Percentiles rank a stretch among this genome's conserved stretches.
Evolutionary conservation across 1,284 basidiomycete genomes (phyloP).

Genomic region (Exobasidium rhododendri): DNA sequence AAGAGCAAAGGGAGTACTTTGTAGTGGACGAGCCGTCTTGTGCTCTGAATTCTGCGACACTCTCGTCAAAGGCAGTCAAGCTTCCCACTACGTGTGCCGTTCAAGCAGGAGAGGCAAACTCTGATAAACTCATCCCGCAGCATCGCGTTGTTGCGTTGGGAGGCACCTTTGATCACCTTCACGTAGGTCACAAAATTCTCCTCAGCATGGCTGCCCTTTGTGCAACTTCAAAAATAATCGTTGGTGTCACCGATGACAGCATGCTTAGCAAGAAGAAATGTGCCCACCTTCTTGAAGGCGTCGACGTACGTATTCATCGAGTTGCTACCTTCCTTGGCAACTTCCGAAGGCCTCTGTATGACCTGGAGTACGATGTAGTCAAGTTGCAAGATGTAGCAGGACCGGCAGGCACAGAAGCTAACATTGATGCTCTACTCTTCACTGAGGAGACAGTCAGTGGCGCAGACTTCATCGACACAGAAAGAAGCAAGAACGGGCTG

Average conservation of each 20-base stretch:
- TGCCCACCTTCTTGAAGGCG: constrained; percentile 67
- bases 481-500: constrained; percentile 33
- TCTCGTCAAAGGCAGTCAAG: not conserved
- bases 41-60: no score
- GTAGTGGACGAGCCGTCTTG: constrained; percentile 1
- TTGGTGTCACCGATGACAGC: constrained; percentile 75
- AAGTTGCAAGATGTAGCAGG: constrained; percentile 46
- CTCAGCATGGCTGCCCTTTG: constrained; percentile 86
- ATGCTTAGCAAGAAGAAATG: constrained; percentile 74
- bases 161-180: constrained; percentile 94
- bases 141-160: constrained; percentile 59
- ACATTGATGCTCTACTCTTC: constrained; percentile 42
- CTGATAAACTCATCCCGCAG: constrained; percentile 13
- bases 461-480: constrained; percentile 37
- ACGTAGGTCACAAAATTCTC: constrained; percentile 95
- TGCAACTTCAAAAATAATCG: constrained; percentile 72
- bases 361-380: constrained; percentile 33
- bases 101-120: not conserved
- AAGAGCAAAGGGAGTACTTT: not conserved
- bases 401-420: constrained; percentile 43
- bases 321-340: constrained; percentile 40
- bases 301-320: constrained; percentile 56
- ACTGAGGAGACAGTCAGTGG: constrained; percentile 50
- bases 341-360: constrained; percentile 9
- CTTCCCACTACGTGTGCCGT: not conserved